A percentile compares a stretch with the other conserved stretches of the same genome.
Evolutionary conservation across 495 filamentous ascomycete species (phyloP).

Genomic region (Neurospora discreta): DNA sequence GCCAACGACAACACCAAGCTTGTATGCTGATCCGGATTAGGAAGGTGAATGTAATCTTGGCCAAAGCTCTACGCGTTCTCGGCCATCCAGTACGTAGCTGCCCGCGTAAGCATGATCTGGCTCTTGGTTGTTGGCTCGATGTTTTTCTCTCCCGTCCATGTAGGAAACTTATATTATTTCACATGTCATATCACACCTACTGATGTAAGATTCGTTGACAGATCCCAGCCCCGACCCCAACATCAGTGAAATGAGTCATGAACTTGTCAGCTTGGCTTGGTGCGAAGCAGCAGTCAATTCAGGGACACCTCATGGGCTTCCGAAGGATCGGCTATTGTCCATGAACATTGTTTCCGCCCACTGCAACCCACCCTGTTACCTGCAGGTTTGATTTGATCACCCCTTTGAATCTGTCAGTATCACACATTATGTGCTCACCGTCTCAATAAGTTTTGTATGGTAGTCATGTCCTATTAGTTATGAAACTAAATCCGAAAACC

Average conservation of each 20-base stretch:
- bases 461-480: slow-evolving; percentile 2
- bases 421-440: background rate
- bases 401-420: background rate
- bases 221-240: background rate
- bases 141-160: background rate
- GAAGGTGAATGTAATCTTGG: background rate
- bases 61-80: background rate
- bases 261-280: background rate
- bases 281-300: background rate
- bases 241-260: background rate
- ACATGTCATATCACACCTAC: background rate
- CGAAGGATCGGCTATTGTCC: background rate
- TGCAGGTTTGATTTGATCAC: background rate
- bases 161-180: background rate
- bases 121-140: background rate
- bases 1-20: background rate
- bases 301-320: background rate
- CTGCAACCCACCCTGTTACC: background rate
- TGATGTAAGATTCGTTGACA: background rate
- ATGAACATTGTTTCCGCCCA: background rate
- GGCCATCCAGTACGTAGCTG: background rate
- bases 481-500: background rate
- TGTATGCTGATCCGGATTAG: background rate
- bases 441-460: slow-evolving; percentile 13
- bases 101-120: background rate